A percentile compares a stretch with the other conserved stretches of the same genome.
Conservation (phyloP, 2,329 filamentous ascomycete genomes). For the Neofusicoccum parvum region DNA sequence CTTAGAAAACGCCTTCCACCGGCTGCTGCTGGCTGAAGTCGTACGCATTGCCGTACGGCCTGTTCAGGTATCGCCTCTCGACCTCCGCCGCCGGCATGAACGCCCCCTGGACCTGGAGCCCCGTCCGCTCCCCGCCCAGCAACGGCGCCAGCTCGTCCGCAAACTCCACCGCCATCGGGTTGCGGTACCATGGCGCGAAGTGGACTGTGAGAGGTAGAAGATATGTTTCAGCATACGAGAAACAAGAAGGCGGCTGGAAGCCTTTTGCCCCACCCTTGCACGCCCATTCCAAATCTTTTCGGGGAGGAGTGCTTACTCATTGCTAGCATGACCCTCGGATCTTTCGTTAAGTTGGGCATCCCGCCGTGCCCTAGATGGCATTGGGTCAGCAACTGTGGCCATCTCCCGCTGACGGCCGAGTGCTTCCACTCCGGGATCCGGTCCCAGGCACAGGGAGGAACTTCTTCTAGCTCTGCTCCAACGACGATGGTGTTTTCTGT, state of each 20-base stretch:
- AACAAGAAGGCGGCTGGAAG: neutral
- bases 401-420: no score
- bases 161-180: slow-evolving; percentile 59
- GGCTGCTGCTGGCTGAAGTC: slow-evolving; percentile 56
- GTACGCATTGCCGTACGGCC: slow-evolving; percentile 64
- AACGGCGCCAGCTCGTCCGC: slow-evolving; percentile 52
- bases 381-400: neutral
- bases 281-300: no score
- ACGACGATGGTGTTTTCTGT: no score
- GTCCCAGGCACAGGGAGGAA: no score
- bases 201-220: slow-evolving; percentile 42
- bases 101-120: slow-evolving; percentile 54
- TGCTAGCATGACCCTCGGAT: slow-evolving; percentile 32
- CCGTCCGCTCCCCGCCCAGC: slow-evolving; percentile 44
- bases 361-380: slow-evolving; percentile 56
- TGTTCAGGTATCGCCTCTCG: slow-evolving; percentile 53
- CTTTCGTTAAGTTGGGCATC: slow-evolving; percentile 58
- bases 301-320: slow-evolving; percentile 22
- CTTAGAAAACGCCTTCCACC: slow-evolving; percentile 31
- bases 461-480: no score
- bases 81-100: slow-evolving; percentile 51
- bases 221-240: neutral
- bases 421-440: neutral
- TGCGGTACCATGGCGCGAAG: slow-evolving; percentile 62
- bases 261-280: neutral